Base-by-base conservation (phyloP, 2,329 filamentous ascomycete genomes). In the Botrytis paeoniae region DNA sequence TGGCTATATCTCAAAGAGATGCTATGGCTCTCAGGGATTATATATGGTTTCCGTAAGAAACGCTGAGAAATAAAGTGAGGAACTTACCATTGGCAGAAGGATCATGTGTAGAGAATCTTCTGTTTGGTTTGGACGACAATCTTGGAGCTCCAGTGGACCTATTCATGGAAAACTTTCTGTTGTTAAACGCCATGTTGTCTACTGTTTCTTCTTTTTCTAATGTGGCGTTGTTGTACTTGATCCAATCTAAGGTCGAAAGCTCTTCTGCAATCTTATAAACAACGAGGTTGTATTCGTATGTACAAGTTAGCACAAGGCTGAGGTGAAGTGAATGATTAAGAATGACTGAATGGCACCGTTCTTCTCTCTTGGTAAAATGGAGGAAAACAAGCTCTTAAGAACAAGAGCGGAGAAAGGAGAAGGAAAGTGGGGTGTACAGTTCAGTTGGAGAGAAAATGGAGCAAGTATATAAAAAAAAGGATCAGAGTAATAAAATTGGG, bases 91-190 rank as follows among this genome's bases (percentile, higher is more conserved):
- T 89, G 51, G 81, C 78, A 74, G 85, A 86, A n/a, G 87, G 85
- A 78, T 90, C 88, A 74, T 85, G 85, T 66, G 86, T 84, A 78
- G 88, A 90, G 79, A 89, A 90, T 77, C 89, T 86, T 75, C 89
- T 85, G 61, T 82, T 74, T 57, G 71, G 51, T 60, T 77, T 78
- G 9, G 75, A 79, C 54, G 82, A 80, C 59, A 85, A 83, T 79
- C 89, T 86, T 74, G 89, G 89, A 59, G 86, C 85, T 78, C 89
- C 89, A 70, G 89, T 90, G 80, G 89, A 88, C 79, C 88, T 85
- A 82, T 91, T 90, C 83, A 91, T 90, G 75, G 88, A 90, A 82
- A 91, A 91, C 80, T 90, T 89, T 83, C 89, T 87, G 74, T 85
- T 85, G 80, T 83, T 82, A 78, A 88, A 88, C 32, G 78, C 76